phyloP scores from a whole-genome alignment of 129 eudicot genomes.

The Saussurea involucrata region DNA sequence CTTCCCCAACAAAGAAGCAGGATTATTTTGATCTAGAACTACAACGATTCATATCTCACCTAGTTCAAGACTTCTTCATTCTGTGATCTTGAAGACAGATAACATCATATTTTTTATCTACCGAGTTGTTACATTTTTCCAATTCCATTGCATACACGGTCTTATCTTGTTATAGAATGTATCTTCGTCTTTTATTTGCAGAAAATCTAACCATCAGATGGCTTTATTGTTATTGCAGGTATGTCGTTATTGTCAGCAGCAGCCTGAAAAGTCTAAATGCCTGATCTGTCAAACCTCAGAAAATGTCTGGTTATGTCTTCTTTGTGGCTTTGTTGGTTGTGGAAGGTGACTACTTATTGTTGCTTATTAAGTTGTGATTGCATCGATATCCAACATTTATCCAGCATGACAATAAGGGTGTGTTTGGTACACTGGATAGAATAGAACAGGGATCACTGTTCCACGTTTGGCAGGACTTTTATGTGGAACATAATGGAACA shows the following conservation, averaged over 20 bases:
- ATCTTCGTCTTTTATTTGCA: not conserved
- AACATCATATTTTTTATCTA: too few relatives aligned
- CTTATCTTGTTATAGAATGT: not conserved
- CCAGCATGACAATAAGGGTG: not conserved
- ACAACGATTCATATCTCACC: too few relatives aligned
- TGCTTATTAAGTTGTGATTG: not conserved
- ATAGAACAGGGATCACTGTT: too few relatives aligned
- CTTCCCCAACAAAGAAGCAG: too few relatives aligned
- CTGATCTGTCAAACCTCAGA: slow-evolving; percentile 86
- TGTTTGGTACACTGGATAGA: too few relatives aligned
- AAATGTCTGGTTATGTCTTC: slow-evolving; percentile 92
- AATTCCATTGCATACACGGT: too few relatives aligned
- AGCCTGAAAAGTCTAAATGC: slow-evolving; percentile 89
- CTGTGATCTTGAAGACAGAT: too few relatives aligned
- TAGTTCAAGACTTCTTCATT: too few relatives aligned
- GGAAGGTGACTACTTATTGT: slow-evolving; percentile 54
- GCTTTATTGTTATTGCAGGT: slow-evolving; percentile 50
- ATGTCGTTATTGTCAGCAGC: slow-evolving; percentile 95
- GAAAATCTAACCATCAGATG: not conserved
- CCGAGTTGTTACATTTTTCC: too few relatives aligned
- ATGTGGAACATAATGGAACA: too few relatives aligned
- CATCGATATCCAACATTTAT: not conserved
- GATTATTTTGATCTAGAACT: too few relatives aligned
- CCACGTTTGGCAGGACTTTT: too few relatives aligned
- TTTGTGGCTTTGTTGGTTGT: slow-evolving; percentile 97